Percentiles rank a stretch among this genome's conserved stretches.
These are phyloP conservation scores for Ramaria sp. DNA, from an alignment of 768 basidiomycete species.

Conservation along the genomic window DNA sequence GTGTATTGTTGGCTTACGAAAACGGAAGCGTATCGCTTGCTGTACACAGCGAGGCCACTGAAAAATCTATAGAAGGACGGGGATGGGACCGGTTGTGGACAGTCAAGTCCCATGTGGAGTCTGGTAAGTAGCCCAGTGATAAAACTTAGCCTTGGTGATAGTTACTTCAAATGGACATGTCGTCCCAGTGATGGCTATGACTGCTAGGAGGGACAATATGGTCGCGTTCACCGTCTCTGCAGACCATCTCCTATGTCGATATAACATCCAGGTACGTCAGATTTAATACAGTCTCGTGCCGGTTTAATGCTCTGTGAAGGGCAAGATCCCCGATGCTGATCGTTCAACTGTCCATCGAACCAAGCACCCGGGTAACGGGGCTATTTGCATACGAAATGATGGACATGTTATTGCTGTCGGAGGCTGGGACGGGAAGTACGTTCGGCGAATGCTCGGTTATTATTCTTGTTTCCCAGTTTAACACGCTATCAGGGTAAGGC, in stretches of 20 bases:
- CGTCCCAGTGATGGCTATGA: constrained; percentile 76
- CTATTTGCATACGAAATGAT: constrained; percentile 64
- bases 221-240: constrained; percentile 78
- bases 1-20: constrained; percentile 73
- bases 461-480: not conserved
- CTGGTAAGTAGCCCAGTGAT: constrained; percentile 34
- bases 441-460: constrained; percentile 3
- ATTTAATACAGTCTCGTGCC: not conserved
- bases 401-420: constrained; percentile 78
- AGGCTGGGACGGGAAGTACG: constrained; percentile 91
- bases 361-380: constrained; percentile 71
- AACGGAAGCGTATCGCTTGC: constrained; percentile 75
- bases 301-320: constrained; percentile 1
- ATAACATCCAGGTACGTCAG: constrained; percentile 40
- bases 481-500: constrained; percentile 45
- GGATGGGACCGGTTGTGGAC: constrained; percentile 71
- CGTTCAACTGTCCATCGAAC: constrained; percentile 37
- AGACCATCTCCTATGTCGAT: constrained; percentile 66
- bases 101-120: constrained; percentile 56
- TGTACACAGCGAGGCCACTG: constrained; percentile 29
- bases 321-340: constrained; percentile 12
- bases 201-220: constrained; percentile 44
- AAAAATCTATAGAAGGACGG: constrained; percentile 51
- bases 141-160: not conserved
- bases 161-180: not conserved